These are phyloP conservation scores for Coelastrella sp. DNA, from an alignment of 139 green algal genomes.

Conservation along the genomic window DNA sequence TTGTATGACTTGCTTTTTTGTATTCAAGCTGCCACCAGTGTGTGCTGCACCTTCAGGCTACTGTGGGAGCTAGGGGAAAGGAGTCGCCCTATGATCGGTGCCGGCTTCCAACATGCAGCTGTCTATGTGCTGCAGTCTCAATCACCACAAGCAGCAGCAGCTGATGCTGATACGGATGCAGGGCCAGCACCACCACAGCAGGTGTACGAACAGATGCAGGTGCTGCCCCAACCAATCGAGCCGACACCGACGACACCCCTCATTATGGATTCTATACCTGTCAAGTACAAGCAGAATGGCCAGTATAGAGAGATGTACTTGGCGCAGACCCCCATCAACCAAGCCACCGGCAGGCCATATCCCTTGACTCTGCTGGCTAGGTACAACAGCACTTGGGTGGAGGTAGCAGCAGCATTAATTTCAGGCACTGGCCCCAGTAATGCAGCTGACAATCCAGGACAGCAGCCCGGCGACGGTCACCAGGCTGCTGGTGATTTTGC, in stretches of 20 bases:
- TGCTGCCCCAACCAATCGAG: not conserved
- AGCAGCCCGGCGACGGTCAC: not conserved
- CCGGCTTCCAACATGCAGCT: constrained; percentile 8
- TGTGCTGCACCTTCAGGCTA: not conserved
- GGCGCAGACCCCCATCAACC: not conserved
- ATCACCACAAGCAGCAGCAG: not conserved
- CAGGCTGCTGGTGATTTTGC: too few species aligned
- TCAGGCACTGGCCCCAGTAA: not conserved
- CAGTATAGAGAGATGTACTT: not conserved
- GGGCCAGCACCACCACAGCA: not conserved
- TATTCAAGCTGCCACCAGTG: not conserved
- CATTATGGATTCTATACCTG: not conserved
- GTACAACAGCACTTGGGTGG: constrained; percentile 13
- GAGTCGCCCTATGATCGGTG: not conserved
- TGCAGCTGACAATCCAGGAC: not conserved
- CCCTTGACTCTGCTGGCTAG: not conserved
- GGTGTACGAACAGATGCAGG: not conserved
- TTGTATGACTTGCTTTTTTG: not conserved
- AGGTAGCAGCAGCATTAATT: not conserved
- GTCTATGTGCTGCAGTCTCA: not conserved
- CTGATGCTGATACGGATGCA: not conserved
- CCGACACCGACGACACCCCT: not conserved
- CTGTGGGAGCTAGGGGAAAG: constrained; percentile 10
- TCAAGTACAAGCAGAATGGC: not conserved
- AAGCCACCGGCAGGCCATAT: not conserved